Evolutionary conservation across 192 early-diverging fungal species (phyloP).

Genomic region (Paraglomus brasilianum): DNA sequence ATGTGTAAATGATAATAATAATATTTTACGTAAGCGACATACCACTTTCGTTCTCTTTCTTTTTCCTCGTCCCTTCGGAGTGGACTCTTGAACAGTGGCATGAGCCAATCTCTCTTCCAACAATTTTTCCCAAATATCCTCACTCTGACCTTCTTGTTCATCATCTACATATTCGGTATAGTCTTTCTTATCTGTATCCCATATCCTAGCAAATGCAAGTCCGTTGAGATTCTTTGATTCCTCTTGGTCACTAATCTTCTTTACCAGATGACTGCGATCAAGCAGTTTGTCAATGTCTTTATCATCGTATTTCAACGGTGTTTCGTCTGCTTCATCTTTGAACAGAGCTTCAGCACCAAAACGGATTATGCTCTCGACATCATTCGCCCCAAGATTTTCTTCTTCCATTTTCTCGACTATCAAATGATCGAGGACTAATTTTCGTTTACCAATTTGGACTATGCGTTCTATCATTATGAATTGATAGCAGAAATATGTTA

Average conservation of each 20-base stretch:
- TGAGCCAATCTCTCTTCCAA: slow-evolving; percentile 24
- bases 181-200: slow-evolving; percentile 53
- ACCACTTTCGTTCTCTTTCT: slow-evolving; percentile 37
- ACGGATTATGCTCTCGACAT: slow-evolving; percentile 63
- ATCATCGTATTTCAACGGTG: slow-evolving; percentile 53
- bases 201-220: slow-evolving; percentile 67
- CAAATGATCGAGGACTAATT: slow-evolving; percentile 73
- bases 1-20: not conserved
- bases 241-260: slow-evolving; percentile 33
- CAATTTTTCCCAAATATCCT: slow-evolving; percentile 39
- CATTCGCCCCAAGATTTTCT: slow-evolving; percentile 50
- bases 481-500: not conserved
- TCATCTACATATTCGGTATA: slow-evolving; percentile 34
- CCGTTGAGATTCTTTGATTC: slow-evolving; percentile 39
- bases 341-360: slow-evolving; percentile 71
- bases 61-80: slow-evolving; percentile 28
- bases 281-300: slow-evolving; percentile 59
- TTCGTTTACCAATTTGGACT: slow-evolving; percentile 70
- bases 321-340: slow-evolving; percentile 51
- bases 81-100: not conserved
- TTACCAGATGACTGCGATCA: slow-evolving; percentile 52
- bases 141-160: not conserved
- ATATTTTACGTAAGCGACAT: slow-evolving; percentile 4
- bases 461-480: slow-evolving; percentile 51
- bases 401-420: slow-evolving; percentile 73